Evolutionary conservation across 2,329 filamentous ascomycete species (phyloP), one percentile per base, ranked within the genome.

Genomic region (Ascochyta rabiei): DNA sequence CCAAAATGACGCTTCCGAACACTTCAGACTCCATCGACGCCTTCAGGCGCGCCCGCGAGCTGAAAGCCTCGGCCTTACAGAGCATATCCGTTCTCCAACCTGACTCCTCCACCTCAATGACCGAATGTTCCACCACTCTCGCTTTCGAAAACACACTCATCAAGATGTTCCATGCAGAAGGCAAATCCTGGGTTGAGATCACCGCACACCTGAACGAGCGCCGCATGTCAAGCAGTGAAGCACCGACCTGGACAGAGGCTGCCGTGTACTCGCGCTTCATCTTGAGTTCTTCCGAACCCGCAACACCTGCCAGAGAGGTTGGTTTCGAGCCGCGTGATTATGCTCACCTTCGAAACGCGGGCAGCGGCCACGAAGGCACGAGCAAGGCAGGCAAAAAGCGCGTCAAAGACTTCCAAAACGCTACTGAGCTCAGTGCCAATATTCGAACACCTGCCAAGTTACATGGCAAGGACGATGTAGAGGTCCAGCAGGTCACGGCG

Each of bases 191-290:
- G 71, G 48, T 30, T 69, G 61, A 57, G 2, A 73, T 75, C 34
- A 62, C 63, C 8, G 44, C 53, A 10, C 30, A 54, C 6, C 61
- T 76, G 39, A 75, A 74, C 53, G 33, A 59, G 7, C 38, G 56
- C 34, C 67, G 71, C 33, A 30, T 45, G 16, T 39, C 53, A 18
- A 43, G 34, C 16, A 63, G 62, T 12, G 60, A 64, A 40, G 35
- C 59, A 1, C 52, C 56, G 2, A 57, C 50, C 24, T 63, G 67
- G 43, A 76, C 72, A 18, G 52, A 61, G 2, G 57, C 67, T 1
- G 65, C 70, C 0, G 68, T 74, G n/a, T 78, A 78, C 59, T 62
- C 62, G 8, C 73, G 74, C 47, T 76, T 72, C 59, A 66, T 75
- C 21, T 68, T 70, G 40, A 71, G 67, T 35, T 60, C 57, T 0